Evolutionary conservation across 2,329 filamentous ascomycete genomes (phyloP).

Genomic region (Talaromyces marneffei): DNA sequence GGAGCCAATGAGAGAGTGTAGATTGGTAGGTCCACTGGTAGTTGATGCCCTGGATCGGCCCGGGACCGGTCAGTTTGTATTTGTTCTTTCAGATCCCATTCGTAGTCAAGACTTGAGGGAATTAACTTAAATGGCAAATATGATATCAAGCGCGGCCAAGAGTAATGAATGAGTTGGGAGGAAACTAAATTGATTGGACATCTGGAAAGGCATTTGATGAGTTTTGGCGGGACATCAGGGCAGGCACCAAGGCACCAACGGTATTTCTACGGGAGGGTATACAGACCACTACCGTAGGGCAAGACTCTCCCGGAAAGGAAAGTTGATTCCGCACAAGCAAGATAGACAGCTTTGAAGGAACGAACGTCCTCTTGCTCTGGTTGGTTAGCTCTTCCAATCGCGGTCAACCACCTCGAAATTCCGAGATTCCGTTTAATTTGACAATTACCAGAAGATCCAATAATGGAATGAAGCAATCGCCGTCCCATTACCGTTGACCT

Average conservation of each 20-base stretch:
- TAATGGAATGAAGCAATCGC: background rate
- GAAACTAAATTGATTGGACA: background rate
- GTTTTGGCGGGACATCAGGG: background rate
- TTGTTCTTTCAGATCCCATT: too few relatives aligned
- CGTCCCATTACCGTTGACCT: background rate
- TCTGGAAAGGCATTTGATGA: background rate
- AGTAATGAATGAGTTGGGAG: background rate
- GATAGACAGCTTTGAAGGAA: background rate
- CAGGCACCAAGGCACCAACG: background rate
- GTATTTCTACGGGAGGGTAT: background rate
- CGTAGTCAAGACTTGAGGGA: too few relatives aligned
- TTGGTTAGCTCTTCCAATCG: background rate
- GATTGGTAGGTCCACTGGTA: background rate
- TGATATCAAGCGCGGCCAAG: background rate
- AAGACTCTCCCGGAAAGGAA: background rate
- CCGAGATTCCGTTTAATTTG: background rate
- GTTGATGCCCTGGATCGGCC: conserved; percentile 9
- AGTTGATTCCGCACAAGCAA: conserved; percentile 1
- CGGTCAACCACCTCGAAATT: background rate
- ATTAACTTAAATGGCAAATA: background rate
- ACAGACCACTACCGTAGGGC: background rate
- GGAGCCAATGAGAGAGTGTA: background rate
- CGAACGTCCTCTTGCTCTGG: background rate
- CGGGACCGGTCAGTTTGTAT: background rate
- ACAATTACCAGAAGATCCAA: too few relatives aligned